Percentiles rank a stretch among this genome's conserved stretches.
Evolutionary conservation across 805 yeast genomes (phyloP).

Genomic region (Vanderwaltozyma polyspora): DNA sequence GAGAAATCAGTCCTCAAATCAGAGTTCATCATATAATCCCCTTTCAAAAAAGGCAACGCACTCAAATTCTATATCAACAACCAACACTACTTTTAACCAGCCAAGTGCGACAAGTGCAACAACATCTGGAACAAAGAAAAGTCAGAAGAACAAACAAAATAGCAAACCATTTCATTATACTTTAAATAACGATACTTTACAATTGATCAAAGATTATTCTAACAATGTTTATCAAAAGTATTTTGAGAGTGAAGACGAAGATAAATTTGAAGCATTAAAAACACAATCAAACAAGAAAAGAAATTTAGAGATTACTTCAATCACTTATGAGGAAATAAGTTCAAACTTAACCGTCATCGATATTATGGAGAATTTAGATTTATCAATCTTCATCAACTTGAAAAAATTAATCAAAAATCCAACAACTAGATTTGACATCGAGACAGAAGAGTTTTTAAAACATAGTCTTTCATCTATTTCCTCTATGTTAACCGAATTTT

Average conservation of each 20-base stretch:
- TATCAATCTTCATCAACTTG: constrained; percentile 19
- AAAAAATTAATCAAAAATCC: constrained; percentile 13
- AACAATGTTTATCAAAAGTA: not conserved
- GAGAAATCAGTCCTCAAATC: not conserved
- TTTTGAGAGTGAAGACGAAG: not conserved
- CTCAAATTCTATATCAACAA: too few relatives aligned
- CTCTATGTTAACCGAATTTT: constrained; percentile 43
- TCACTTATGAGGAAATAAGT: constrained; percentile 18
- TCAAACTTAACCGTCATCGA: constrained; percentile 13
- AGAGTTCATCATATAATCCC: too few relatives aligned
- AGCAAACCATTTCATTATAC: constrained; percentile 2
- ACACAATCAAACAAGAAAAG: constrained; percentile 1
- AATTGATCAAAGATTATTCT: constrained; percentile 6
- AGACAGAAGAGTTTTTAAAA: constrained; percentile 18
- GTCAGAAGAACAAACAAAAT: not conserved
- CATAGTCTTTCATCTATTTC: constrained; percentile 15
- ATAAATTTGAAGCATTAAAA: not conserved
- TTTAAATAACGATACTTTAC: constrained; percentile 20
- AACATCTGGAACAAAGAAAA: not conserved
- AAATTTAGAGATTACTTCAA: constrained; percentile 16
- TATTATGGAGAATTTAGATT: constrained; percentile 18
- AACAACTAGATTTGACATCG: constrained; percentile 7
- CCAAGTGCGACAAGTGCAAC: not conserved
- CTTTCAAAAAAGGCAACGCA: too few relatives aligned
- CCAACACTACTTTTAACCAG: not conserved